Evolutionary conservation across 2,329 filamentous ascomycete genomes (phyloP).

Genomic region (Trichoderma arundinaceum): DNA sequence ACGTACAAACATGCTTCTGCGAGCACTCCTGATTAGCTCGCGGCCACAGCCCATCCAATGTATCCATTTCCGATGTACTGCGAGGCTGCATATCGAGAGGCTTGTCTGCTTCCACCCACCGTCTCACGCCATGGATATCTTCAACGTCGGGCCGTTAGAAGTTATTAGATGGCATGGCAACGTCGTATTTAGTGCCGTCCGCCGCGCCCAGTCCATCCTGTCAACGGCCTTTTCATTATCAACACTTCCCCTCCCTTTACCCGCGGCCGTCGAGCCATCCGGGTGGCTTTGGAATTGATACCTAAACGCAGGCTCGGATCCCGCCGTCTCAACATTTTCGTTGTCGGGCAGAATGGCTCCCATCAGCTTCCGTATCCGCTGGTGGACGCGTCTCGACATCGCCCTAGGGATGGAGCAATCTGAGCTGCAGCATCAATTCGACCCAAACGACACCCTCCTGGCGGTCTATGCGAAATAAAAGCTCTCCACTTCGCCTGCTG

Average conservation of each 20-base stretch:
- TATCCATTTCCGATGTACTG: conserved; percentile 21
- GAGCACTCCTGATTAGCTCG: conserved; percentile 19
- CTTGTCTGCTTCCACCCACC: not conserved
- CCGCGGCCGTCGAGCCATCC: conserved; percentile 10
- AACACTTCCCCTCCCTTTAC: not conserved
- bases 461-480: conserved; percentile 6
- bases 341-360: conserved; percentile 22
- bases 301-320: conserved; percentile 2
- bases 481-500: conserved; percentile 12
- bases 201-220: conserved; percentile 4
- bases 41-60: not conserved
- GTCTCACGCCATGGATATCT: conserved; percentile 23
- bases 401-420: conserved; percentile 7
- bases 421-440: conserved; percentile 5
- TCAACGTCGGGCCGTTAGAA: conserved; percentile 26
- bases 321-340: conserved; percentile 5
- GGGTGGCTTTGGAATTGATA: conserved; percentile 23
- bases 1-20: conserved; percentile 19
- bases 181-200: conserved; percentile 12
- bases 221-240: conserved; percentile 17
- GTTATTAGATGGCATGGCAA: conserved; percentile 2
- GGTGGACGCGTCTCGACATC: not conserved
- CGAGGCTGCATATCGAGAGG: conserved; percentile 12
- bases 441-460: conserved; percentile 20
- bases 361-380: conserved; percentile 13